phyloP scores from a whole-genome alignment of 768 basidiomycete species.

The Lactarius sp. region DNA sequence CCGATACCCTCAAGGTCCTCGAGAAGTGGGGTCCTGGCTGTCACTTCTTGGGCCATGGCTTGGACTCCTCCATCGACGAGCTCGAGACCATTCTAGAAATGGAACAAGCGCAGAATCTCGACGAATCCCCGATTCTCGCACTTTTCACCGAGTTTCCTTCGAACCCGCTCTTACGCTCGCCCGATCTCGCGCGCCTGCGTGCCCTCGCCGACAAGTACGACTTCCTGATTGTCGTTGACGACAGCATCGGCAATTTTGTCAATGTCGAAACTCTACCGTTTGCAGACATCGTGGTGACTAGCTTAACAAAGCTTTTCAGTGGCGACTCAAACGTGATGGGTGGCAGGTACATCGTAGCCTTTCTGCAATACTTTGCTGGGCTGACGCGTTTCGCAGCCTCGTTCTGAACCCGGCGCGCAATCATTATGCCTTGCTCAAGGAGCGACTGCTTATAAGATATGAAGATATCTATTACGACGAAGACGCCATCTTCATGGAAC shows the following conservation, averaged over 20 bases:
- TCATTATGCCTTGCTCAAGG: constrained; percentile 64
- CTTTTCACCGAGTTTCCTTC: constrained; percentile 94
- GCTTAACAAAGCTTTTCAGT: constrained; percentile 91
- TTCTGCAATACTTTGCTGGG: background rate
- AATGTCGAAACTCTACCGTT: constrained; percentile 87
- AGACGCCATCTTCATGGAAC: constrained; percentile 95
- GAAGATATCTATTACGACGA: constrained; percentile 88
- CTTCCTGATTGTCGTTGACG: constrained; percentile 87
- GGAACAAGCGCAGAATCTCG: constrained; percentile 38
- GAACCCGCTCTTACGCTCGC: constrained; percentile 87
- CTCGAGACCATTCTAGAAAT: constrained; percentile 59
- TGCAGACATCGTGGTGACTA: constrained; percentile 87
- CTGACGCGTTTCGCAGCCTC: constrained; percentile 45
- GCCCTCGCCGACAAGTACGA: constrained; percentile 80
- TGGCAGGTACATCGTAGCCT: constrained; percentile 62
- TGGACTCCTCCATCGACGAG: constrained; percentile 67
- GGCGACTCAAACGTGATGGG: constrained; percentile 97
- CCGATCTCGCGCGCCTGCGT: constrained; percentile 70
- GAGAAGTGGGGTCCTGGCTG: constrained; percentile 96
- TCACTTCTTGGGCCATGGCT: constrained; percentile 79
- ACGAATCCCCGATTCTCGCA: constrained; percentile 61
- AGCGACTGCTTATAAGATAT: constrained; percentile 50
- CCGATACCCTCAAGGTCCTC: constrained; percentile 89
- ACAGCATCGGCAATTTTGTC: constrained; percentile 90
- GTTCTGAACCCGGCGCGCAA: constrained; percentile 78